phyloP scores from a whole-genome alignment of 2,329 filamentous ascomycete species.

The Cadophora malorum region DNA sequence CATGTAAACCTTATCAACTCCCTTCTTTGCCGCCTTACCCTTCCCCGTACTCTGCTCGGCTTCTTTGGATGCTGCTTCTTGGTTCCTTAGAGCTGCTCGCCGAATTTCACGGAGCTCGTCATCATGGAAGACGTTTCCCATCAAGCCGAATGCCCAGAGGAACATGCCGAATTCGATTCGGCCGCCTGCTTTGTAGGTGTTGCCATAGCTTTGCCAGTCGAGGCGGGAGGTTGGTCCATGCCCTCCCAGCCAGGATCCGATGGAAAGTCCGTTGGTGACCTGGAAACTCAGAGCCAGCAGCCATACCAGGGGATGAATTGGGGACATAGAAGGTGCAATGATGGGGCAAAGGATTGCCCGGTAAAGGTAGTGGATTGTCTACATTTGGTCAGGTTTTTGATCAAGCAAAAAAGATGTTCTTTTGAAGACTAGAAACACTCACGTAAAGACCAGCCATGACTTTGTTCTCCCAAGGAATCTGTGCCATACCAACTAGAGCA shows the following conservation, averaged over 20 bases:
- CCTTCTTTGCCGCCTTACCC: slow-evolving; percentile 44
- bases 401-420: background rate
- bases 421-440: slow-evolving; percentile 23
- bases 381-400: too few relatives aligned
- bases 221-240: slow-evolving; percentile 72
- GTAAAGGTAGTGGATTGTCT: slow-evolving; percentile 88
- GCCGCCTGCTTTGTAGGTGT: slow-evolving; percentile 46
- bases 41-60: slow-evolving; percentile 53
- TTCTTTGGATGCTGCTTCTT: slow-evolving; percentile 51
- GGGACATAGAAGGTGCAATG: slow-evolving; percentile 90
- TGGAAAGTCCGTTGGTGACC: slow-evolving; percentile 75
- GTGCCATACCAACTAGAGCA: slow-evolving; percentile 58
- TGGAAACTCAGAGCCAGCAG: slow-evolving; percentile 74
- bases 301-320: slow-evolving; percentile 77
- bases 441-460: slow-evolving; percentile 73
- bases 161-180: slow-evolving; percentile 68
- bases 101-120: slow-evolving; percentile 88
- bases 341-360: slow-evolving; percentile 84
- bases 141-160: slow-evolving; percentile 78
- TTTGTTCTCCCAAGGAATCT: slow-evolving; percentile 79
- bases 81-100: slow-evolving; percentile 67
- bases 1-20: slow-evolving; percentile 82
- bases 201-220: slow-evolving; percentile 54
- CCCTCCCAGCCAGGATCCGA: slow-evolving; percentile 83
- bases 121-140: slow-evolving; percentile 87